Percentiles rank a stretch among this genome's conserved stretches.
Evolutionary conservation across 1,284 basidiomycete species (phyloP).

Genomic region (Microbotryum intermedium): DNA sequence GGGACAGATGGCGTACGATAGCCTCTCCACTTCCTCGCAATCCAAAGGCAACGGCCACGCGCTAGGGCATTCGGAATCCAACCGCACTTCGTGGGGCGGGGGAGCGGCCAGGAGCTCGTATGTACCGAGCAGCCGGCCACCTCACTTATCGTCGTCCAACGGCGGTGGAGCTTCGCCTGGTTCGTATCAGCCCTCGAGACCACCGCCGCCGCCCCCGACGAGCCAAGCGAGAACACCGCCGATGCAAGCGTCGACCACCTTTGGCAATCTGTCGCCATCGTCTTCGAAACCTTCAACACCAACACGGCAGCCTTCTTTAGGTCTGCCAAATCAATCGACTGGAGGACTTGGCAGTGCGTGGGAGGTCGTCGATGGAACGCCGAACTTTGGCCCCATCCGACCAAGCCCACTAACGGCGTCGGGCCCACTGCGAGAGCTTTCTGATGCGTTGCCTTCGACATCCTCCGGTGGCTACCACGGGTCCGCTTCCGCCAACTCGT

Average conservation of each 20-base stretch:
- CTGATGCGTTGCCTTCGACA: constrained; percentile 5
- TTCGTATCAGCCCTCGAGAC: not conserved
- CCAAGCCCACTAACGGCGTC: not conserved
- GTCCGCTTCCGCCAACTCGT: constrained; percentile 9
- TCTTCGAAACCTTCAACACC: not conserved
- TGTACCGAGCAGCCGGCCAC: constrained; percentile 14
- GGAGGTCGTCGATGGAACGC: constrained; percentile 8
- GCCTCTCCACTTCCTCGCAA: too few relatives aligned
- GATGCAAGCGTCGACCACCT: not conserved
- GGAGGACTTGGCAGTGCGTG: constrained; percentile 2
- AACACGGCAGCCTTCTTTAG: not conserved
- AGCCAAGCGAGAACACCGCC: not conserved
- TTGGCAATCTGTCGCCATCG: not conserved
- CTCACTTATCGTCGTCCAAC: not conserved
- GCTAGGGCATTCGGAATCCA: not conserved
- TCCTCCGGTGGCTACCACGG: not conserved
- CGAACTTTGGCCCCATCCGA: not conserved
- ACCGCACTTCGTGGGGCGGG: constrained; percentile 11
- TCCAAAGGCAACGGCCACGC: too few relatives aligned
- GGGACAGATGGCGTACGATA: too few relatives aligned
- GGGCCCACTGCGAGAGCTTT: constrained; percentile 10
- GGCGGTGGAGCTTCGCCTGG: not conserved
- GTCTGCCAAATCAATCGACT: not conserved
- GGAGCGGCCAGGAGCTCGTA: constrained; percentile 13
- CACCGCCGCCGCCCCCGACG: not conserved